A percentile compares a stretch with the other conserved stretches of the same genome.
Conservation (phyloP, 2,329 filamentous ascomycete genomes). For the Fusarium acutatum region DNA sequence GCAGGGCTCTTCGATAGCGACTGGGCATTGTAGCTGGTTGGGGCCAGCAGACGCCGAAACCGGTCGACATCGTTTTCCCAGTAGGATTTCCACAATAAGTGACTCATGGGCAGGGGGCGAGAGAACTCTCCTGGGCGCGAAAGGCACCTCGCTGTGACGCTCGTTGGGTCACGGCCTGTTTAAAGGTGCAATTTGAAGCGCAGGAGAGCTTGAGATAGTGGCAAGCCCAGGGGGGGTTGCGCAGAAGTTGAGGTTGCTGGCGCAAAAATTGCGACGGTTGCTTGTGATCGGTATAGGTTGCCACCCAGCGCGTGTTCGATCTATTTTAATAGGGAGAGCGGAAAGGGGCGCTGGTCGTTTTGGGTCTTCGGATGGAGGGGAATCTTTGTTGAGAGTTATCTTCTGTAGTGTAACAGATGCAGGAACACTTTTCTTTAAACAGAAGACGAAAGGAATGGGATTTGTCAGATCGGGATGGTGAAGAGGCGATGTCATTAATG, state of each 20-base stretch:
- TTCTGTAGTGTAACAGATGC: not conserved
- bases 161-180: slow-evolving; percentile 87
- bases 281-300: slow-evolving; percentile 33
- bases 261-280: slow-evolving; percentile 18
- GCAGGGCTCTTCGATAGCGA: slow-evolving; percentile 62
- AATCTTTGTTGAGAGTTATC: not conserved
- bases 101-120: slow-evolving; percentile 76
- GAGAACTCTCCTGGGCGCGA: slow-evolving; percentile 56
- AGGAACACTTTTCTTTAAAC: not conserved
- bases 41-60: slow-evolving; percentile 88
- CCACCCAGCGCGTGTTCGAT: slow-evolving; percentile 31
- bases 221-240: not conserved
- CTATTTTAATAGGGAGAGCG: slow-evolving; percentile 7
- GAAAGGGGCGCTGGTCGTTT: slow-evolving; percentile 8
- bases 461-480: slow-evolving; percentile 4
- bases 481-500: slow-evolving; percentile 22
- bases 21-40: slow-evolving; percentile 68
- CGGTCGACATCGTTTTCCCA: slow-evolving; percentile 97
- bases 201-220: slow-evolving; percentile 38
- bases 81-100: slow-evolving; percentile 95
- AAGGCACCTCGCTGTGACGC: slow-evolving; percentile 88
- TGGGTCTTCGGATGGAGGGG: not conserved
- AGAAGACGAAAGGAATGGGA: slow-evolving; percentile 1
- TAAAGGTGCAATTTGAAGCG: slow-evolving; percentile 73
- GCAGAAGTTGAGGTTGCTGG: slow-evolving; percentile 1